Percentiles rank a stretch among this genome's conserved stretches.
Conservation (phyloP, 2,329 filamentous ascomycete species). For the Ceratocystis albifundus region DNA sequence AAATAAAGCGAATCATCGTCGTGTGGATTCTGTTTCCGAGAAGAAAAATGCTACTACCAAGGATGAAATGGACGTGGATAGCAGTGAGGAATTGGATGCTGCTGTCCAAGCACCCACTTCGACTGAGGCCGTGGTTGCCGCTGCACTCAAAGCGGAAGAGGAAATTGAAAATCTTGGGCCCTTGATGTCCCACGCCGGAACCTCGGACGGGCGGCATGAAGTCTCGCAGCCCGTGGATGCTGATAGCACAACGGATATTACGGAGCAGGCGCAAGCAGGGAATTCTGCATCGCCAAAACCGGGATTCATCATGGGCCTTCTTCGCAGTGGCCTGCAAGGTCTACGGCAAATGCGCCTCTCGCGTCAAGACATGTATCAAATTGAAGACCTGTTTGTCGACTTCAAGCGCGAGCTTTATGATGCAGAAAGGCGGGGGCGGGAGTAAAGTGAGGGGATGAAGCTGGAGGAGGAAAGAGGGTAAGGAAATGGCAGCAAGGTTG, state of each 20-base stretch:
- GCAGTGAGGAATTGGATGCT: neutral
- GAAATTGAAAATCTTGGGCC: neutral
- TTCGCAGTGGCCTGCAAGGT: conserved; percentile 39
- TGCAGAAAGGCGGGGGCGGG: conserved; percentile 49
- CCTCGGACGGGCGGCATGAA: neutral
- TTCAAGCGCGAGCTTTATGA: conserved; percentile 62
- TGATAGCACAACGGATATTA: neutral
- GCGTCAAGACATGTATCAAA: conserved; percentile 52
- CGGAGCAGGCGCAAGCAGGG: neutral
- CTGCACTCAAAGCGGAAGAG: neutral
- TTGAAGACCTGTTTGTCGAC: conserved; percentile 72
- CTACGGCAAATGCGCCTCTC: conserved; percentile 50
- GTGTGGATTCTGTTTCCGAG: neutral
- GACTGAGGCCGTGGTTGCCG: neutral
- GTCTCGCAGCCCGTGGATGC: neutral
- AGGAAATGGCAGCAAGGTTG: neutral
- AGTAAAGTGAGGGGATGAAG: conserved; percentile 25
- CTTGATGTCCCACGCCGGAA: neutral
- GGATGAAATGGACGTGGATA: conserved; percentile 8
- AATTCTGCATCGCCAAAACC: neutral
- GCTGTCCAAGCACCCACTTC: neutral
- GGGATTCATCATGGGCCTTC: conserved; percentile 28
- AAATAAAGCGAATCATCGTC: too few relatives aligned
- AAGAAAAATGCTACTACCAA: too few relatives aligned
- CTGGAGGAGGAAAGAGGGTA: neutral